phyloP scores from a whole-genome alignment of 768 basidiomycete genomes.

The Termitomyces sp. region DNA sequence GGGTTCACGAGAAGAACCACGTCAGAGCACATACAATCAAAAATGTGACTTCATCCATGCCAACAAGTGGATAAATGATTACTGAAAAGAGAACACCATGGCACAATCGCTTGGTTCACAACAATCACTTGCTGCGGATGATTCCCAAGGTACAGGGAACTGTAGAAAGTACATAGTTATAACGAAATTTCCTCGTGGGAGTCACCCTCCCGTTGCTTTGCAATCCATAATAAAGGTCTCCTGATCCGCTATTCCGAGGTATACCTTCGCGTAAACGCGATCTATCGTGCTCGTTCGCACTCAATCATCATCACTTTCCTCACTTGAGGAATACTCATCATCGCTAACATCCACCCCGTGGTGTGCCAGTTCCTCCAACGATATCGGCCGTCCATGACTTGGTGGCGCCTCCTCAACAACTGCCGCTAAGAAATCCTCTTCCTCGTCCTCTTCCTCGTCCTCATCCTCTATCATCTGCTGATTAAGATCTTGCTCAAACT shows the following conservation, averaged over 20 bases:
- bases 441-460: constrained; percentile 45
- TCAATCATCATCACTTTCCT: constrained; percentile 50
- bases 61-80: neutral
- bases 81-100: neutral
- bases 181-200: neutral
- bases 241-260: neutral
- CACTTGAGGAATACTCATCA: constrained; percentile 48
- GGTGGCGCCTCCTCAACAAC: constrained; percentile 21
- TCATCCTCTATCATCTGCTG: constrained; percentile 35
- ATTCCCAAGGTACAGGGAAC: neutral
- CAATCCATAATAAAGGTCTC: neutral
- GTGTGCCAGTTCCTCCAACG: constrained; percentile 12
- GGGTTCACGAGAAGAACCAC: no score
- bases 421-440: constrained; percentile 48
- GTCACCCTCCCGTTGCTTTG: neutral
- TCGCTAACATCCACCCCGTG: constrained; percentile 26
- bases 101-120: neutral
- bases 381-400: constrained; percentile 11
- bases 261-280: neutral
- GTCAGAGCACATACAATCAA: neutral
- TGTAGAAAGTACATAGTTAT: constrained; percentile 3
- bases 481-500: constrained; percentile 32
- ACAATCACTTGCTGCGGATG: neutral
- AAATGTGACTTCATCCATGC: neutral
- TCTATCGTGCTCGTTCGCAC: neutral